Base-by-base conservation (phyloP, 2,329 filamentous ascomycete genomes). In the Penicillium sp. region DNA sequence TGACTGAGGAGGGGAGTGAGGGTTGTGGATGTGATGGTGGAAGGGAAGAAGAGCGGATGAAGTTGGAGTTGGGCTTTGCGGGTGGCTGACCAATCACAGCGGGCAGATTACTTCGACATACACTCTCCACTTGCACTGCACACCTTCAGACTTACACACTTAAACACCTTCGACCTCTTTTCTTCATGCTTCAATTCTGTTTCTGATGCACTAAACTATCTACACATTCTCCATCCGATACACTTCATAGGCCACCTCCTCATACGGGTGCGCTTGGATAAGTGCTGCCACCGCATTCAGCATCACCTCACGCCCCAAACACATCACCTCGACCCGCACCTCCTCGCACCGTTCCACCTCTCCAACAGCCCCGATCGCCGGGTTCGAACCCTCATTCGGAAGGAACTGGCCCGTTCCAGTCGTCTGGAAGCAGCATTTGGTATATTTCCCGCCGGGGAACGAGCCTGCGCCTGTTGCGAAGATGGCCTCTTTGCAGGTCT, bases 241-340 rank as follows among this genome's bases (percentile, higher is more conserved):
- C 19, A 78, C 76, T 56, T 76, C 75, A 64, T 77, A 77, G 11
- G 71, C 73, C 21, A 75, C 72, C 57, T 77, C 73, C 51, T 79
- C 77, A 59, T 78, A 79, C 5, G 77, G 77, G 70, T 79, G 77
- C n/a, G 72, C 71, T 54, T 68, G 67, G 21, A 74, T 56, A 62
- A 79, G 60, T 33, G 68, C 75, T 55, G 72, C 60, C 14, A 79
- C 77, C 2, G 76, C 75, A 33, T 68, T 59, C 26, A 68, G 46
- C 70, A 75, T 73, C 9, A 72, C 62, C 42, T 67, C 60, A 46
- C 67, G 68, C 3, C 75, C 76, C 24, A 77, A 52, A 53, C 77
- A 77, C 54, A 78, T 64, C 39, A 77, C 63, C 64, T 79, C 77
- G 24, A 77, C 75, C 55, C 67, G 75, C 60, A 73, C 68, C 63